These are phyloP conservation scores for Hypoxylon sp. DNA, from an alignment of 2,329 filamentous ascomycete genomes.

Conservation along the genomic window DNA sequence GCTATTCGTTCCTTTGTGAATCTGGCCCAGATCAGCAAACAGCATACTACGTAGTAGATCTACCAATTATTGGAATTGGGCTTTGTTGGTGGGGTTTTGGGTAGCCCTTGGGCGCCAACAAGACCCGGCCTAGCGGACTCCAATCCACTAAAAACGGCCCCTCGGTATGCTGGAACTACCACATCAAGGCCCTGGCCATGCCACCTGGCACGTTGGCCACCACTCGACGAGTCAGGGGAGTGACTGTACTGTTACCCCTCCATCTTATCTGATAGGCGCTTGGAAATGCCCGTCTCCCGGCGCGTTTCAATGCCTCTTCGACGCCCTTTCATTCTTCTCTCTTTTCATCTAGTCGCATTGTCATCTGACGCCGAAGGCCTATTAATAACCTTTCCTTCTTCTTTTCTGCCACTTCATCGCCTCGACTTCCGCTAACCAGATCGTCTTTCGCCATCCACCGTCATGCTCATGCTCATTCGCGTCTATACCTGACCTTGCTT, in stretches of 20 bases:
- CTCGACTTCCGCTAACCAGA: not conserved
- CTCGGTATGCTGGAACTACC: not conserved
- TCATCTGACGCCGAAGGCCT: not conserved
- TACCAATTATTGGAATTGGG: no score
- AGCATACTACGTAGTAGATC: no score
- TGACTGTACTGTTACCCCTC: slow-evolving; percentile 24
- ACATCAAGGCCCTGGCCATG: not conserved
- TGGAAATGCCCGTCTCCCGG: slow-evolving; percentile 19
- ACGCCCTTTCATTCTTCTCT: slow-evolving; percentile 6
- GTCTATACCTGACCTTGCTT: not conserved
- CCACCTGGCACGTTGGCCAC: slow-evolving; percentile 3
- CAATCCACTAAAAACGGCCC: slow-evolving; percentile 13
- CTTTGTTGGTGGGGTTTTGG: slow-evolving; percentile 14
- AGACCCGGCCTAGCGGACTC: slow-evolving; percentile 5
- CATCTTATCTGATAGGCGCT: slow-evolving; percentile 17
- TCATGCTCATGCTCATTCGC: no score
- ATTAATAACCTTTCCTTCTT: not conserved
- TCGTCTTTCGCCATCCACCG: no score
- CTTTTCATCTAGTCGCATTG: not conserved
- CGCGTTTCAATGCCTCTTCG: slow-evolving; percentile 12
- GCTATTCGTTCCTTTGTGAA: no score
- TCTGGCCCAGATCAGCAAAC: no score
- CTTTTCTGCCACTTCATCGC: not conserved
- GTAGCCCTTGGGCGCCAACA: slow-evolving; percentile 34
- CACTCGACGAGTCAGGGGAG: no score